phyloP scores from a whole-genome alignment of 2,329 filamentous ascomycete genomes.

The Colletotrichum magnum region DNA sequence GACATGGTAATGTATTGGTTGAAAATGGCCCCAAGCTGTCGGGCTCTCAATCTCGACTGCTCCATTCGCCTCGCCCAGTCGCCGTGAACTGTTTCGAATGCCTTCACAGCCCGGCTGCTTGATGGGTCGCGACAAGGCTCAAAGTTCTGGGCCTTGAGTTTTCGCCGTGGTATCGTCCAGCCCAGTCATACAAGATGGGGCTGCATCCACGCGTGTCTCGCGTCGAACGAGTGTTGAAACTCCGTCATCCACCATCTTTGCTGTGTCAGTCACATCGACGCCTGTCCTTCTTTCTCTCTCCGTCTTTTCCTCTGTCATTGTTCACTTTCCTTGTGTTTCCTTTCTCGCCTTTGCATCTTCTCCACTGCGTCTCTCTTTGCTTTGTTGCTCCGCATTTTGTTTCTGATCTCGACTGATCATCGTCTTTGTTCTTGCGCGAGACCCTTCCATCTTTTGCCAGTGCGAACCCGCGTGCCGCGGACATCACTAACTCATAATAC shows the following conservation, averaged over 20 bases:
- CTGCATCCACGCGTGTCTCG: conserved; percentile 18
- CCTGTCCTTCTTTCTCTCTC: conserved; percentile 20
- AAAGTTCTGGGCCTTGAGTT: conserved; percentile 21
- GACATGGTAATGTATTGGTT: conserved; percentile 27
- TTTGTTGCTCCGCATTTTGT: conserved; percentile 28
- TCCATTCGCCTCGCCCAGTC: conserved; percentile 21
- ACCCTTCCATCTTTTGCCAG: conserved; percentile 19
- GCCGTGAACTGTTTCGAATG: conserved; percentile 33
- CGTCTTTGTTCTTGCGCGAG: conserved; percentile 12
- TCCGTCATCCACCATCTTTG: conserved; percentile 4
- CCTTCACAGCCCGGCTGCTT: conserved; percentile 34
- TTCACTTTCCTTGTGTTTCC: conserved; percentile 28
- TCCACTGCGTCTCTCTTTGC: conserved; percentile 13
- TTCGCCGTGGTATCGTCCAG: neutral
- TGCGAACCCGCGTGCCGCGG: neutral
- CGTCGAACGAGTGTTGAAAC: conserved; percentile 34
- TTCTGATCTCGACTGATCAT: conserved; percentile 18
- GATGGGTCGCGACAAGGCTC: conserved; percentile 27
- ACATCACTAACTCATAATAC: conserved; percentile 22
- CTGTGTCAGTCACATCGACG: conserved; percentile 37
- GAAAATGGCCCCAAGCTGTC: conserved; percentile 22
- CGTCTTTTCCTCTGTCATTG: conserved; percentile 16
- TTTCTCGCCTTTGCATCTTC: conserved; percentile 11
- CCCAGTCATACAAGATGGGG: conserved; percentile 39
- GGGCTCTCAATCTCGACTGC: conserved; percentile 23